These are phyloP conservation scores for Termitomyces sp. DNA, from an alignment of 768 basidiomycete species.

Conservation along the genomic window DNA sequence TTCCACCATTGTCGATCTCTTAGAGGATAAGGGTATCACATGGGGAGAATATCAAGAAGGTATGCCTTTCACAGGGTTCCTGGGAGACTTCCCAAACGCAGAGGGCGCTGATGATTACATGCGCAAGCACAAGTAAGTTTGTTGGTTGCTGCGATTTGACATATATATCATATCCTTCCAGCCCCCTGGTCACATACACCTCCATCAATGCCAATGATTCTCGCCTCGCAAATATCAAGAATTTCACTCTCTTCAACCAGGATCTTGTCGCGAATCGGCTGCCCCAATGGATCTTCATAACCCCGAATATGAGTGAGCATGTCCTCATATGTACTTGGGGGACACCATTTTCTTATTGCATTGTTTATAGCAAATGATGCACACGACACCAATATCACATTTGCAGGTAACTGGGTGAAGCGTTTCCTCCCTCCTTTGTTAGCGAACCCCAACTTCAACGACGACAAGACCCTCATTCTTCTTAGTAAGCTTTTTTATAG, in stretches of 20 bases:
- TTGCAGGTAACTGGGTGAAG: slow-evolving; percentile 36
- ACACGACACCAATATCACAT: slow-evolving; percentile 55
- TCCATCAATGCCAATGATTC: slow-evolving; percentile 36
- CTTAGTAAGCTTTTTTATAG: slow-evolving; percentile 25
- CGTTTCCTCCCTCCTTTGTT: slow-evolving; percentile 51
- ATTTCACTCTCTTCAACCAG: slow-evolving; percentile 57
- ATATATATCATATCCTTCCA: neutral
- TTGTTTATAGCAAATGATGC: slow-evolving; percentile 37
- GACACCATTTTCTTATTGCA: neutral
- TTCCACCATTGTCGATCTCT: slow-evolving; percentile 53
- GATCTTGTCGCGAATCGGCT: slow-evolving; percentile 47
- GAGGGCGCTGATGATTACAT: slow-evolving; percentile 20
- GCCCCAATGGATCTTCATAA: slow-evolving; percentile 58
- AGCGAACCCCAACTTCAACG: slow-evolving; percentile 46
- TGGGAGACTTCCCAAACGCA: slow-evolving; percentile 16
- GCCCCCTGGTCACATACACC: slow-evolving; percentile 44
- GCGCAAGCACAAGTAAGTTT: slow-evolving; percentile 24
- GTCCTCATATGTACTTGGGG: neutral
- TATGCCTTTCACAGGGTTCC: slow-evolving; percentile 45
- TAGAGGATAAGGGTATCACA: slow-evolving; percentile 49
- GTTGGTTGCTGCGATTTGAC: neutral
- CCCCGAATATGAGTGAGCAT: slow-evolving; percentile 44
- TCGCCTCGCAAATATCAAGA: slow-evolving; percentile 41
- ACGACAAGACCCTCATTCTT: slow-evolving; percentile 46
- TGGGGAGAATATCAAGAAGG: slow-evolving; percentile 63